These are phyloP conservation scores for Saraca asoca DNA, from an alignment of 331 rosid species.

Conservation along the genomic window DNA sequence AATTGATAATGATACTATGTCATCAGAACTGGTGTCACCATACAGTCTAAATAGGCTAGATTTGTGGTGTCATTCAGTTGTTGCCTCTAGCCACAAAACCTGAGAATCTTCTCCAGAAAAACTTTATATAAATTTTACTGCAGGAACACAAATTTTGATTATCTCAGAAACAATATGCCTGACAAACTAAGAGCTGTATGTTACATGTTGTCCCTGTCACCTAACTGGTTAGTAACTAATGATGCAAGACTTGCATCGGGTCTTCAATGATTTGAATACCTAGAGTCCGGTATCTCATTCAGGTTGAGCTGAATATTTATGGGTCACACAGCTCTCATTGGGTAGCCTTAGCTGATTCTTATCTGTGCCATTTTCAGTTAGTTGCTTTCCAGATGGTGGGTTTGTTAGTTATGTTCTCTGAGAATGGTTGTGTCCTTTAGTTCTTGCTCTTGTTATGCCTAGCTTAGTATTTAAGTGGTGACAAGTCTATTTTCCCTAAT, in stretches of 20 bases:
- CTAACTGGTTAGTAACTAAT: background rate
- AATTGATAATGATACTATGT: no score
- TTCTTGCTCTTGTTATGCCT: conserved; percentile 6
- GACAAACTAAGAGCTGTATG: conserved; percentile 5
- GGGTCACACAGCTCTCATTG: no score
- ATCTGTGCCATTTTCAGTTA: no score
- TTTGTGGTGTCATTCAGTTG: background rate
- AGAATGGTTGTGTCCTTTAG: no score
- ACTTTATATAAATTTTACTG: conserved; percentile 4
- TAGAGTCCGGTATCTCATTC: background rate
- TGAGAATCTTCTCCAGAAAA: background rate
- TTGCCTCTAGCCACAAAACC: background rate
- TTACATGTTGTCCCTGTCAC: conserved; percentile 16
- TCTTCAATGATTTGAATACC: background rate
- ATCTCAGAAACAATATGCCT: background rate
- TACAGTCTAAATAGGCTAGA: conserved; percentile 7
- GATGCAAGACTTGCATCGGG: background rate
- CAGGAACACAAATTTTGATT: background rate
- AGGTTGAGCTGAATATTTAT: no score
- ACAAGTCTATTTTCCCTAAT: conserved; percentile 8
- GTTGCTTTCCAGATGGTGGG: background rate
- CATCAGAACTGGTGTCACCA: background rate
- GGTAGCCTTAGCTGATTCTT: no score
- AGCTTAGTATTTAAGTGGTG: conserved; percentile 2
- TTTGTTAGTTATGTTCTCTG: conserved; percentile 7